Percentiles rank a stretch among this genome's conserved stretches.
Conservation (phyloP, 805 yeast genomes). For the Metschnikowia kunwiensis region DNA sequence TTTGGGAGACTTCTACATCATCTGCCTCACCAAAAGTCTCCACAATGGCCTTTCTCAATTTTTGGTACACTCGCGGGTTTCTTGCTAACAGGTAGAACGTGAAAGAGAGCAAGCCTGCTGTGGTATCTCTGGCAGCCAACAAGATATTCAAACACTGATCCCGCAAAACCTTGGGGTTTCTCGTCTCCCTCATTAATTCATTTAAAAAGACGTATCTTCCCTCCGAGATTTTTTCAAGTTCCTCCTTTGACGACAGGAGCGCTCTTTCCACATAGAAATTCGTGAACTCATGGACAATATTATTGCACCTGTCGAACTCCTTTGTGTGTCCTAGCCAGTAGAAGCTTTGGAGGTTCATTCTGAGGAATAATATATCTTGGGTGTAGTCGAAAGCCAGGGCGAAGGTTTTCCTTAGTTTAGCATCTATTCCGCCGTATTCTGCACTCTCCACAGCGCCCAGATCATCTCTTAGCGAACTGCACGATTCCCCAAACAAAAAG, state of each 20-base stretch:
- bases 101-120: conserved; percentile 16
- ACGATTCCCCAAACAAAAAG: conserved; percentile 17
- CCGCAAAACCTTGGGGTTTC: conserved; percentile 13
- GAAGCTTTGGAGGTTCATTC: conserved; percentile 13
- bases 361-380: conserved; percentile 10
- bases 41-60: conserved; percentile 37
- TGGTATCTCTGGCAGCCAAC: conserved; percentile 19
- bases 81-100: conserved; percentile 38
- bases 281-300: conserved; percentile 9
- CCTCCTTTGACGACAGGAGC: conserved; percentile 7
- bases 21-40: conserved; percentile 31
- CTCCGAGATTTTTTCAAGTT: conserved; percentile 7
- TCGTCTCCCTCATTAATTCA: conserved; percentile 14
- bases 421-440: background rate
- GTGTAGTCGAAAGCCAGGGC: conserved; percentile 12
- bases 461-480: background rate
- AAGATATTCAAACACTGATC: conserved; percentile 18
- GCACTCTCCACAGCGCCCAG: background rate
- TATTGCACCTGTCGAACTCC: conserved; percentile 4
- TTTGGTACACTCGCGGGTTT: conserved; percentile 35
- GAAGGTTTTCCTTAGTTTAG: conserved; percentile 5
- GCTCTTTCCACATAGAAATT: conserved; percentile 38
- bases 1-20: conserved; percentile 28
- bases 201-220: conserved; percentile 13
- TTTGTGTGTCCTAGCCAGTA: conserved; percentile 5